Evolutionary conservation across 148 eudicot species (phyloP).

Genomic region (Simmondsia chinensis): DNA sequence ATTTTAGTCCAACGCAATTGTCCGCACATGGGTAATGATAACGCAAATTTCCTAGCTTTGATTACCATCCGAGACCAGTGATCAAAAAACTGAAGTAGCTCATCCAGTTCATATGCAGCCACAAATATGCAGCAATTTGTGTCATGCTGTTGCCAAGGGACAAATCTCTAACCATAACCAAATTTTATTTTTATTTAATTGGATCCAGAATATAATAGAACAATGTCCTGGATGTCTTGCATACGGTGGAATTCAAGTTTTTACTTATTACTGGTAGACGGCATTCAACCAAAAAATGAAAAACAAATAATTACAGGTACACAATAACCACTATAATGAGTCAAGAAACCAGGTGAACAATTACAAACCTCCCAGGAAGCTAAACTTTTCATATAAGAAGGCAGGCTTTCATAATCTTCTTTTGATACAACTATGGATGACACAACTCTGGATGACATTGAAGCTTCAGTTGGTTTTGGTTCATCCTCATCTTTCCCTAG

Average conservation of each 20-base stretch:
- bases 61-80: no score
- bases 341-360: not conserved
- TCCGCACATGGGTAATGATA: no score
- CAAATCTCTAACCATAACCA: no score
- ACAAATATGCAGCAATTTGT: not conserved
- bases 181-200: no score
- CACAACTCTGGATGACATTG: no score
- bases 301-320: not conserved
- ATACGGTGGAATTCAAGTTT: not conserved
- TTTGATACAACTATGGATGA: conserved; percentile 40
- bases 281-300: not conserved
- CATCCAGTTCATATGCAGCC: not conserved
- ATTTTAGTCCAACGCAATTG: no score
- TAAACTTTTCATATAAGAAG: conserved; percentile 68
- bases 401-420: conserved; percentile 74
- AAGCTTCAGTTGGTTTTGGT: conserved; percentile 21
- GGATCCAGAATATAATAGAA: not conserved
- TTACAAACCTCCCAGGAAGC: conserved; percentile 78
- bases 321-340: not conserved
- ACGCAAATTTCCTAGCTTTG: no score
- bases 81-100: no score
- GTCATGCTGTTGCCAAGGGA: no score
- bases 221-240: no score
- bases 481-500: conserved; percentile 30
- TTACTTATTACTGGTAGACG: no score